Conservation (phyloP, 371 early-diverging fungal species). For the Mucor plumbeus region DNA sequence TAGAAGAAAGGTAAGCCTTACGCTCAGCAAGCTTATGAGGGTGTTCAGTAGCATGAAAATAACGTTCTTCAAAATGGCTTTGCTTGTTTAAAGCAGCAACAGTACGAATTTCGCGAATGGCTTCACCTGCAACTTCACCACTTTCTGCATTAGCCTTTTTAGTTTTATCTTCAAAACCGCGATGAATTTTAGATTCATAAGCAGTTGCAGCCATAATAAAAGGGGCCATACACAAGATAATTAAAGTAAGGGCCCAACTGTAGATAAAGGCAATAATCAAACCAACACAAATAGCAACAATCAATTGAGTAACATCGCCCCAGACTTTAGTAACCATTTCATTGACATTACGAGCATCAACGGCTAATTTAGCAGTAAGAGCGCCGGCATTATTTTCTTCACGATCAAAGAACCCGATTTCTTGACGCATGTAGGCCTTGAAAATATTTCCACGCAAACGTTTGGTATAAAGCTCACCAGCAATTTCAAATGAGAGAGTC, state of each 20-base stretch:
- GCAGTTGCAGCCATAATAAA: constrained; percentile 39
- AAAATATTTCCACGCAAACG: constrained; percentile 63
- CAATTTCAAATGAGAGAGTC: constrained; percentile 44
- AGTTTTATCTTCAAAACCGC: constrained; percentile 53
- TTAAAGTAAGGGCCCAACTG: constrained; percentile 58
- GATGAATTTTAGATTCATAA: constrained; percentile 26
- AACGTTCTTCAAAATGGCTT: constrained; percentile 60
- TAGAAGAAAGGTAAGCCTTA: constrained; percentile 56
- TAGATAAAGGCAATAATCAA: constrained; percentile 38
- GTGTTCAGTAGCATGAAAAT: constrained; percentile 54
- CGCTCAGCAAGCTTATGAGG: constrained; percentile 68
- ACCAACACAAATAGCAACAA: constrained; percentile 42
- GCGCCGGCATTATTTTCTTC: constrained; percentile 83
- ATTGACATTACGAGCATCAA: constrained; percentile 75
- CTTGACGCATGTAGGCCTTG: constrained; percentile 70
- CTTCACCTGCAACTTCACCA: constrained; percentile 74
- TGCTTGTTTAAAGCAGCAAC: constrained; percentile 80
- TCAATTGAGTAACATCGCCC: constrained; percentile 63
- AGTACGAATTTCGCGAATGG: constrained; percentile 80
- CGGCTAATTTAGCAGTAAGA: constrained; percentile 80
- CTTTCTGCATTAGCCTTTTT: constrained; percentile 60
- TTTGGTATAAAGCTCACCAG: constrained; percentile 62
- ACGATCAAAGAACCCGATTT: constrained; percentile 88
- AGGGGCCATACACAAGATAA: constrained; percentile 51
- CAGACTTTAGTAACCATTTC: constrained; percentile 70